phyloP scores from a whole-genome alignment of 2,329 filamentous ascomycete genomes.

The Fusarium siculi region DNA sequence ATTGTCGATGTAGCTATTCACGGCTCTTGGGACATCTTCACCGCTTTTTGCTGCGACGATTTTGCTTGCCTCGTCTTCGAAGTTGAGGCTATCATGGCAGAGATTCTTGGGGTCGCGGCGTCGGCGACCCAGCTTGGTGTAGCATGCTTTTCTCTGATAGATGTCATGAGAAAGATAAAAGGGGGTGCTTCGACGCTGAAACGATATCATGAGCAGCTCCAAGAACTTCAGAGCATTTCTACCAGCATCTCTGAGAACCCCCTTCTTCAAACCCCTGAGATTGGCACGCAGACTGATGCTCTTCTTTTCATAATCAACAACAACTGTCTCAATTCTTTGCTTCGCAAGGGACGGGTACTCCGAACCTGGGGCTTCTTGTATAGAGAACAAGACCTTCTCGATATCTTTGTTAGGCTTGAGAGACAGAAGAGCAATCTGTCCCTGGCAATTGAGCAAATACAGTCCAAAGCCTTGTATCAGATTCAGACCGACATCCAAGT shows the following conservation, averaged over 20 bases:
- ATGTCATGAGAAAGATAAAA: conserved; percentile 41
- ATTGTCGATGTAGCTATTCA: neutral
- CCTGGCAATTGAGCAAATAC: conserved; percentile 23
- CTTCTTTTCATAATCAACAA: conserved; percentile 26
- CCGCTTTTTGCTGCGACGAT: conserved; percentile 1
- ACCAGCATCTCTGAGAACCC: conserved; percentile 33
- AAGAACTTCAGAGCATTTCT: conserved; percentile 34
- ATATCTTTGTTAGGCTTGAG: conserved; percentile 28
- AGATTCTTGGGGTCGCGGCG: conserved; percentile 37
- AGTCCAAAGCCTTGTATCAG: conserved; percentile 54
- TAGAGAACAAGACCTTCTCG: conserved; percentile 25
- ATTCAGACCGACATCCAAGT: conserved; percentile 2
- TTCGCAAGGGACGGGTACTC: neutral
- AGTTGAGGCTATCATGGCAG: conserved; percentile 34
- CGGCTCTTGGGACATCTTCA: neutral
- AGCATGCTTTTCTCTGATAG: conserved; percentile 27
- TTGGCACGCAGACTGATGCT: conserved; percentile 18
- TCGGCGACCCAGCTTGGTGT: conserved; percentile 29
- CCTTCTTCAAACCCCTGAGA: conserved; percentile 37
- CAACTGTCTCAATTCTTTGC: conserved; percentile 7
- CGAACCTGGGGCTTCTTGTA: neutral
- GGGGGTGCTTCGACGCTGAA: conserved; percentile 19
- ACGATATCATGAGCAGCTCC: conserved; percentile 36
- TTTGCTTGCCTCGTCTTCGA: neutral
- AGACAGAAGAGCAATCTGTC: conserved; percentile 29